phyloP scores from a whole-genome alignment of 768 basidiomycete species.

The Ramaria sp. region DNA sequence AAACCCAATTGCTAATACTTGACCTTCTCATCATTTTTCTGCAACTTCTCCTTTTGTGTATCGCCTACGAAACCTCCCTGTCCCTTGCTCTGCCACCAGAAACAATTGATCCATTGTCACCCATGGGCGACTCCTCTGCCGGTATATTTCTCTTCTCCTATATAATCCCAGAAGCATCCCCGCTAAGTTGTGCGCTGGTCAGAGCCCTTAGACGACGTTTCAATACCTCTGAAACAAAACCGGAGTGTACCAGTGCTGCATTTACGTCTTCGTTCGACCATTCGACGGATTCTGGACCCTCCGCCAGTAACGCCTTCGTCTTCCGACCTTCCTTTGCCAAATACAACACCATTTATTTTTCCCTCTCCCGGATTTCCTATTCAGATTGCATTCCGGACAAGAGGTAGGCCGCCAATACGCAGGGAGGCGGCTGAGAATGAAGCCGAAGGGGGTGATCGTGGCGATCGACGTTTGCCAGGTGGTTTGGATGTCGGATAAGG shows the following conservation, averaged over 20 bases:
- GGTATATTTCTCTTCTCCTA: not conserved
- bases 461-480: slow-evolving; percentile 27
- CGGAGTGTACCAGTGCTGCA: slow-evolving; percentile 40
- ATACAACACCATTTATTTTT: slow-evolving; percentile 34
- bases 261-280: slow-evolving; percentile 41
- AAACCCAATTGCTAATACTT: slow-evolving; percentile 49
- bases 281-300: slow-evolving; percentile 48
- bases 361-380: slow-evolving; percentile 6
- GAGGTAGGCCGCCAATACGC: not conserved
- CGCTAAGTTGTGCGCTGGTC: not conserved
- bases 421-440: slow-evolving; percentile 29
- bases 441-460: slow-evolving; percentile 39
- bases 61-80: slow-evolving; percentile 54
- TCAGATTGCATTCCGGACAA: slow-evolving; percentile 4
- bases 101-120: slow-evolving; percentile 29
- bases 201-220: slow-evolving; percentile 8
- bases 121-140: slow-evolving; percentile 13
- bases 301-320: slow-evolving; percentile 23
- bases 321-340: slow-evolving; percentile 42
- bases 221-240: slow-evolving; percentile 19
- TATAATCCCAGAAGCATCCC: not conserved
- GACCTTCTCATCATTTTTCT: slow-evolving; percentile 58
- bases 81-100: slow-evolving; percentile 29
- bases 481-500: slow-evolving; percentile 15
- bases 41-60: slow-evolving; percentile 53